Evolutionary conservation across 1,139 yeast genomes (phyloP), one percentile per base, ranked within the genome.

Genomic region (Blastobotrys elegans): DNA sequence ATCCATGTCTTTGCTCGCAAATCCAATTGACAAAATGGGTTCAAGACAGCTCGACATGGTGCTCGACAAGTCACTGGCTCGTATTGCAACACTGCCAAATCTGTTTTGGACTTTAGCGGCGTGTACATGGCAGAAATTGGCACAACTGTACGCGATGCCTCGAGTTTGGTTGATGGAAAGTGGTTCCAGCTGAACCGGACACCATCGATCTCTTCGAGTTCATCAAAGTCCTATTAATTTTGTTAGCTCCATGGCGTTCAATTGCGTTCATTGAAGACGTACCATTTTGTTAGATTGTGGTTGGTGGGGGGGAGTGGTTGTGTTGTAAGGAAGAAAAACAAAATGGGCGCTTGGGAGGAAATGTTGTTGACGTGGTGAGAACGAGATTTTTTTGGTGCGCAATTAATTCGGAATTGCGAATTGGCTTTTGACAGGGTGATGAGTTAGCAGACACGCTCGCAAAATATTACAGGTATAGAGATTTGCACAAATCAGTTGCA

Each of bases 61-160:
- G 84, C 79, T 54, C 89, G 76, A 72, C 99, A 92, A 45, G 81
- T 73, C 46, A 84, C 82, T 7, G 99, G 98, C 69, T 92, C 97
- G 66, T 92, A 89, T 58, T 80, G 81, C 48, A 95, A 92, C 46
- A 85, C 70, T 17, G 92, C 84, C 56, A 90, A 73, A 56, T 84
- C 92, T 52, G 84, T 84, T 59, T 89, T 78, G 51, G 77, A 79
- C 64, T 86, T 80, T 60, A 94, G 76, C 13, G 99, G 99, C 14
- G 97, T 89, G 72, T 90, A 92, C 55, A 92, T 72, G 51, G 96
- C 86, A 35, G 97, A 96, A 30, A 94, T 83, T 16, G 99, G 98
- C 34, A 92, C 94, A 21, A 92, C 96, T 60, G 90, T 84, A 58
- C 94, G 86, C 58, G 82, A 82, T 17, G 97, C 95, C 68, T 92